A percentile compares a stretch with the other conserved stretches of the same genome.
Conservation (phyloP, 1,284 basidiomycete species). For the Ganoderma boninense region DNA sequence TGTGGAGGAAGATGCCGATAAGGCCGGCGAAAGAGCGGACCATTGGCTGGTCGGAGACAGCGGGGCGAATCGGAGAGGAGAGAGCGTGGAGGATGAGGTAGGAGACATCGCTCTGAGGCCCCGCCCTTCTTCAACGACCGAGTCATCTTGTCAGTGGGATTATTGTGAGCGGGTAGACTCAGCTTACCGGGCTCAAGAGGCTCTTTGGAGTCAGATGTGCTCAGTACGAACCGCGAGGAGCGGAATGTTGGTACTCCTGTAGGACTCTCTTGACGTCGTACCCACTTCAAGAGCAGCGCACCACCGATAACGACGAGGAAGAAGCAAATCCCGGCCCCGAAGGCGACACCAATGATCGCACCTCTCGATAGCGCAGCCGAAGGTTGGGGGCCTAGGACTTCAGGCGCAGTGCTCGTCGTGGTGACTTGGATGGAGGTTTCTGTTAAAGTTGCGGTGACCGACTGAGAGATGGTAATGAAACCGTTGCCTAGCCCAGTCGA, state of each 20-base stretch:
- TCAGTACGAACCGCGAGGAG: constrained; percentile 2
- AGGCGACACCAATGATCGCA: background rate
- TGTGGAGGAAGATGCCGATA: background rate
- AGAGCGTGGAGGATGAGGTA: background rate
- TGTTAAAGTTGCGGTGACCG: background rate
- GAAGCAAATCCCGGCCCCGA: background rate
- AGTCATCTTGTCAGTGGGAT: background rate
- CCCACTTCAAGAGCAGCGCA: background rate
- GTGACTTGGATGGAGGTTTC: background rate
- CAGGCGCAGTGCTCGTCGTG: background rate
- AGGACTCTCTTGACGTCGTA: background rate
- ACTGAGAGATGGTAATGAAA: background rate
- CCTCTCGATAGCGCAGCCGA: background rate
- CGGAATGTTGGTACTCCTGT: background rate
- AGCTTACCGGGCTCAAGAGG: background rate
- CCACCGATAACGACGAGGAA: background rate
- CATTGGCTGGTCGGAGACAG: background rate
- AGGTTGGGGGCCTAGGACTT: background rate
- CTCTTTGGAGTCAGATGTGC: background rate
- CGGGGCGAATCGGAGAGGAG: background rate
- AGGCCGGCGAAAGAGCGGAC: background rate
- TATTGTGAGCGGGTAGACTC: background rate
- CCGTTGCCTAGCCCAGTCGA: background rate
- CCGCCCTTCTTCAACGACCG: background rate
- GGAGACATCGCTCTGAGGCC: background rate